Percentiles rank a stretch among this genome's conserved stretches.
Evolutionary conservation across 805 yeast genomes (phyloP).

Genomic region (Wickerhamiella lipophila): DNA sequence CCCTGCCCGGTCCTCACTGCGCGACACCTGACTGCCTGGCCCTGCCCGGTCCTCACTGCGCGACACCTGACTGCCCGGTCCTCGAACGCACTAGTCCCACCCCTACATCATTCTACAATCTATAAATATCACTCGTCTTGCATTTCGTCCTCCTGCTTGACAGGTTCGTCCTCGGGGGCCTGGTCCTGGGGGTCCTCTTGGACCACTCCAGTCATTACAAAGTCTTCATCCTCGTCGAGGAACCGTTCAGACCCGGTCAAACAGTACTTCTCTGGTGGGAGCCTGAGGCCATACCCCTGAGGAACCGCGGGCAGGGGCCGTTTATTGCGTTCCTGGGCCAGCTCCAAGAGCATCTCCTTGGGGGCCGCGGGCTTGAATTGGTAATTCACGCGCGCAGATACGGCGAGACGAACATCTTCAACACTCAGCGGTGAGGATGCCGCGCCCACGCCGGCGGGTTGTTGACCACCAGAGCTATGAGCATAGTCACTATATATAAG

Average conservation of each 20-base stretch:
- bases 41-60: too few species aligned
- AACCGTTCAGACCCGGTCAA: constrained; percentile 74
- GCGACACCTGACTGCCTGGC: too few species aligned
- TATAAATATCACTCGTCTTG: constrained; percentile 7
- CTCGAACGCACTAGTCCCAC: too few species aligned
- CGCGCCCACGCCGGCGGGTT: constrained; percentile 29
- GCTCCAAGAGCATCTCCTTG: constrained; percentile 74
- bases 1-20: too few species aligned
- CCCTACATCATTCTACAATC: too few species aligned
- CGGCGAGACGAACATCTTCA: constrained; percentile 85
- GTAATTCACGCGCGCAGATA: constrained; percentile 86
- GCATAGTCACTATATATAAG: constrained; percentile 74
- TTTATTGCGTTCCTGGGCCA: constrained; percentile 85
- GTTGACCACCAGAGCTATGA: constrained; percentile 25
- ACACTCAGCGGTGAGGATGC: constrained; percentile 47
- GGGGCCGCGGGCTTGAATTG: constrained; percentile 96
- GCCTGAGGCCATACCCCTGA: constrained; percentile 79
- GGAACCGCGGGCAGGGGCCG: constrained; percentile 83
- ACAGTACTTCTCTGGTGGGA: constrained; percentile 97
- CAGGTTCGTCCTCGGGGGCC: constrained; percentile 5
- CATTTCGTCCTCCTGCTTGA: constrained; percentile 13
- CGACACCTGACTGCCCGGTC: too few species aligned
- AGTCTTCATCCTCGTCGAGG: constrained; percentile 36
- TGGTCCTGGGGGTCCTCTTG: background rate
- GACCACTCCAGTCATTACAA: constrained; percentile 19